Percentiles rank a stretch among this genome's conserved stretches.
Evolutionary conservation across 2,329 filamentous ascomycete genomes (phyloP).

Genomic region (Penicillium sp.): DNA sequence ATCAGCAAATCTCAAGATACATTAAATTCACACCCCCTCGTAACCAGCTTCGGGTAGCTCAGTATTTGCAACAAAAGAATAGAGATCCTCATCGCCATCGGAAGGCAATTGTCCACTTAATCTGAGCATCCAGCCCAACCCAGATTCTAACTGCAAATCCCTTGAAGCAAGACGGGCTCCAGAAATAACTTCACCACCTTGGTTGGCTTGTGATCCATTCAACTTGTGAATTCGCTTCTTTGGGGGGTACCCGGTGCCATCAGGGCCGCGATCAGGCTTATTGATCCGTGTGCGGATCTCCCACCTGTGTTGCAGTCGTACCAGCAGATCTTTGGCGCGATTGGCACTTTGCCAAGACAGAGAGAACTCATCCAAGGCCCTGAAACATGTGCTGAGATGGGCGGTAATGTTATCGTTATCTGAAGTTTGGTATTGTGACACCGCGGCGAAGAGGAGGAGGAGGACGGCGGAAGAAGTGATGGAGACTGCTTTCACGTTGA

Average conservation of each 20-base stretch:
- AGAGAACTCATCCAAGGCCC: constrained; percentile 19
- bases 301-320: constrained; percentile 14
- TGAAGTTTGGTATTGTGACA: constrained; percentile 5
- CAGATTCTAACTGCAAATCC: constrained; percentile 2
- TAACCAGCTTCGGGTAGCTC: constrained; percentile 40
- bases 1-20: not conserved
- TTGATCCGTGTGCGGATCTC: constrained; percentile 6
- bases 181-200: not conserved
- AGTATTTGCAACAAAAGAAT: constrained; percentile 1
- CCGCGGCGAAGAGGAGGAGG: constrained; percentile 17
- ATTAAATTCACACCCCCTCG: not conserved
- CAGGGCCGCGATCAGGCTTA: not conserved
- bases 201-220: not conserved
- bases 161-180: not conserved
- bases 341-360: constrained; percentile 16
- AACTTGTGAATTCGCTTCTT: constrained; percentile 1
- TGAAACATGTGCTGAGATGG: constrained; percentile 14
- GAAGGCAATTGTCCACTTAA: constrained; percentile 1
- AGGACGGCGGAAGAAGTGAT: constrained; percentile 20
- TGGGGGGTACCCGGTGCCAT: not conserved
- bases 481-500: constrained; percentile 18
- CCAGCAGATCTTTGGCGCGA: constrained; percentile 14
- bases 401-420: constrained; percentile 6
- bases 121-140: constrained; percentile 7
- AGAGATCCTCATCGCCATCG: constrained; percentile 1